Base-by-base conservation (phyloP, 176 grass and related monocot species). In the Tillandsia fasciculata region DNA sequence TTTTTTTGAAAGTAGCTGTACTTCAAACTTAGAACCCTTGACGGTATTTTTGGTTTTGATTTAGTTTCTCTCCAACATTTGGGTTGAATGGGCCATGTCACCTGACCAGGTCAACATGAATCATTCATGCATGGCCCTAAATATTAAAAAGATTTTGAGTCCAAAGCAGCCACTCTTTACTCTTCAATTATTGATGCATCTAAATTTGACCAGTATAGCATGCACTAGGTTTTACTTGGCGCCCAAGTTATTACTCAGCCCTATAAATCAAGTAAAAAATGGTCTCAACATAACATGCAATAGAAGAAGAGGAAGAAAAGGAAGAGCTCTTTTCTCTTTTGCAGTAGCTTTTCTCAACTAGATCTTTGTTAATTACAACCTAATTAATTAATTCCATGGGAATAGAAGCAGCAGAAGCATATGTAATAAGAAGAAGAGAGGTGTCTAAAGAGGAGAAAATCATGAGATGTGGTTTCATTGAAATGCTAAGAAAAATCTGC, bases 341-440 rank as follows among this genome's bases (percentile, higher is more conserved):
- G 20, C 3, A 54, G 3, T 11, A 56, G 0, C 2, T 17, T n/a
- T 14, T 56, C 15, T n/a, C 52, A 9, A 13, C 52, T 56, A 29
- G 0, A 2, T n/a, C 53, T 56, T 56, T 12, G n/a, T 56, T n/a
- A n/a, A n/a, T n/a, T n/a, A 56, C 12, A n/a, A 12, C 53, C 20
- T 20, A 20, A 20, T 20, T 20, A 20, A 20, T 56, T 17, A 33
- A 33, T 33, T 56, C n/a, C 12, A 77, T 70, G 70, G 81, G 28
- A 14, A 52, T 48, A 11, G 70, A 83, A n/a, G 28, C 72, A 48
- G 64, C 77, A 48, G 75, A 83, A 77, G 69, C 64, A 27, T 78
- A 78, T 67, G 63, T 71, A 1, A 2, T 67, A 29, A 78, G 20
- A 33, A 33, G 70, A 68, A 51, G 14, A 14, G 11, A 24, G 10